Evolutionary conservation across 2,329 filamentous ascomycete genomes (phyloP), one percentile per base, ranked within the genome.

Genomic region (Cordyceps militaris): DNA sequence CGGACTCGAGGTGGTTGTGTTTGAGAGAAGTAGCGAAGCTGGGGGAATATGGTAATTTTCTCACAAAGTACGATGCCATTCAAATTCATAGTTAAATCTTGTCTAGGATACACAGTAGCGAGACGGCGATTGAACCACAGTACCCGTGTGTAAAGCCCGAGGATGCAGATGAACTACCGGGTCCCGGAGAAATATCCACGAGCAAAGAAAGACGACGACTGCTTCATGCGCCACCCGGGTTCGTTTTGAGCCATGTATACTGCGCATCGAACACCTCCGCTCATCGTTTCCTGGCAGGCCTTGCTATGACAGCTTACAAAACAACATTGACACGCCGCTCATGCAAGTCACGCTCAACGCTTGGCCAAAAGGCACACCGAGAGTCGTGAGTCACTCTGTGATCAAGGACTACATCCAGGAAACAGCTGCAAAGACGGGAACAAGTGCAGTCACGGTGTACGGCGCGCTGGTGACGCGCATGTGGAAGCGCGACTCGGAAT

Each of bases 301-400:
- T 77, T 74, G 81, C 79, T 71, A 80, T 59, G 70, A 69, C 5
- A 78, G 79, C 2, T 72, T 92, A 8, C 86, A 86, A 65, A 90
- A 88, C 36, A 94, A 93, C 64, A 86, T 92, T 3, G 86, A 88
- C 0, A 84, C 86, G n/a, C 76, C 68, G 23, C 64, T 79, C 3
- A 73, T 80, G 69, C 67, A 70, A 43, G 77, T 71, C 58, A 71
- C 68, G 9, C 67, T 80, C 2, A 66, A 71, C 3, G 61, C 65
- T 0, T 89, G 86, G 79, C 82, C 84, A 0, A 68, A 76, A 6
- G 81, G 79, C 1, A 87, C 83, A 0, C 77, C 78, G 2, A 80
- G 83, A 16, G 82, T 81, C 59, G 80, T 86, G 4, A 77, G 72
- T 2, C 86, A 88, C 59, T 13, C 24, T 10, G 16, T 4, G 14